phyloP scores from a whole-genome alignment of 2,329 filamentous ascomycete species.

The Talaromyces rugulosus region DNA sequence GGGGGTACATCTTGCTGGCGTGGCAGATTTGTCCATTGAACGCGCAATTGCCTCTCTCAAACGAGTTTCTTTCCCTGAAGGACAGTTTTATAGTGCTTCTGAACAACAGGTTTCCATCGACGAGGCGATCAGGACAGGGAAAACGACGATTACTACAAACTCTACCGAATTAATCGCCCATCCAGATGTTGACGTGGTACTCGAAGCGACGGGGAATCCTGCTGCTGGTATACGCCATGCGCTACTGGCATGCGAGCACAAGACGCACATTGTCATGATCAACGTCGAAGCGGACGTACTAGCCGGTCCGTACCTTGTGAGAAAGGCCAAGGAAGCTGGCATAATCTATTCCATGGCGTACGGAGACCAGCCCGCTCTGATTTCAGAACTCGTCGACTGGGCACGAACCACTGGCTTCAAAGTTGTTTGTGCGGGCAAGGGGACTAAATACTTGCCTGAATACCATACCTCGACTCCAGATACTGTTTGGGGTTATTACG shows the following conservation, averaged over 20 bases:
- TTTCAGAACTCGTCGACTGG: background rate
- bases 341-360: background rate
- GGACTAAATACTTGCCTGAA: background rate
- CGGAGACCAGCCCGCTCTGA: background rate
- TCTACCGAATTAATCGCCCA: background rate
- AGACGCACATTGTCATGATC: conserved; percentile 1
- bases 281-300: background rate
- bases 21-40: background rate
- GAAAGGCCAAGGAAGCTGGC: background rate
- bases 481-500: background rate
- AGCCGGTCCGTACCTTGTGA: background rate
- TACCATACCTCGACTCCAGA: background rate
- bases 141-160: background rate
- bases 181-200: background rate
- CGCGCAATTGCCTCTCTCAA: background rate
- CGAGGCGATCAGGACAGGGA: background rate
- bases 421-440: background rate
- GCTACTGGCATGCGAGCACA: background rate
- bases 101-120: background rate
- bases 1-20: background rate
- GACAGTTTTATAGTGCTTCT: background rate
- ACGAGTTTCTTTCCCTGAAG: background rate
- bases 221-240: background rate
- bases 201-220: background rate
- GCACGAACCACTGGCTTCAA: background rate